Evolutionary conservation across 345 rosid species (phyloP).

Genomic region (Zanthoxylum bungeanum): DNA sequence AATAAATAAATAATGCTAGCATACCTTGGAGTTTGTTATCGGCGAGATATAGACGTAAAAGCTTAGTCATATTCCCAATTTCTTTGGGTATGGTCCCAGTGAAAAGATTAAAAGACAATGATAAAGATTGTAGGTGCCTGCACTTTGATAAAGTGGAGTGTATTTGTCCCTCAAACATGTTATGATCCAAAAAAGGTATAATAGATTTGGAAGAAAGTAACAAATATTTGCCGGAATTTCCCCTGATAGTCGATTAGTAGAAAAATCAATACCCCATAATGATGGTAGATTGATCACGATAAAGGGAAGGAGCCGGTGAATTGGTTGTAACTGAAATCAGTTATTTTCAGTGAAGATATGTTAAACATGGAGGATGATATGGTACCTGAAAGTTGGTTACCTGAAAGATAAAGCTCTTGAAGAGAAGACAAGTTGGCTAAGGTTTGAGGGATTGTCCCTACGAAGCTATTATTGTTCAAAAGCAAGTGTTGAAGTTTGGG

Average conservation of each 20-base stretch:
- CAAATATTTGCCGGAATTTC: background rate
- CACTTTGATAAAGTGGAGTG: constrained; percentile 3
- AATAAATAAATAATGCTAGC: too few relatives aligned
- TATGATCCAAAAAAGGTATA: background rate
- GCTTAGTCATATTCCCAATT: constrained; percentile 12
- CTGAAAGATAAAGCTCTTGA: background rate
- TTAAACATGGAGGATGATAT: background rate
- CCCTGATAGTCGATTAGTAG: background rate
- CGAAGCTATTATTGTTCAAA: background rate
- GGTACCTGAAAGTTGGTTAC: background rate
- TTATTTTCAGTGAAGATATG: background rate
- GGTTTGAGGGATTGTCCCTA: constrained; percentile 9
- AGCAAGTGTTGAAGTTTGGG: constrained; percentile 3
- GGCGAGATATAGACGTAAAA: background rate
- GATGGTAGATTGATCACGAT: background rate
- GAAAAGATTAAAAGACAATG: background rate
- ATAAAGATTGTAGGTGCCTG: background rate
- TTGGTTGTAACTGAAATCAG: background rate
- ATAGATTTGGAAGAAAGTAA: background rate
- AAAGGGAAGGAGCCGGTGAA: background rate
- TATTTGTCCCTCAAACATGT: background rate
- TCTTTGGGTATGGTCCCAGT: background rate
- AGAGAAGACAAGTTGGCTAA: background rate
- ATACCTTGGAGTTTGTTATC: constrained; percentile 4
- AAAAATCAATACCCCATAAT: background rate